phyloP scores from a whole-genome alignment of 169 alveolate species.

The Plasmodium billcollinsi region DNA sequence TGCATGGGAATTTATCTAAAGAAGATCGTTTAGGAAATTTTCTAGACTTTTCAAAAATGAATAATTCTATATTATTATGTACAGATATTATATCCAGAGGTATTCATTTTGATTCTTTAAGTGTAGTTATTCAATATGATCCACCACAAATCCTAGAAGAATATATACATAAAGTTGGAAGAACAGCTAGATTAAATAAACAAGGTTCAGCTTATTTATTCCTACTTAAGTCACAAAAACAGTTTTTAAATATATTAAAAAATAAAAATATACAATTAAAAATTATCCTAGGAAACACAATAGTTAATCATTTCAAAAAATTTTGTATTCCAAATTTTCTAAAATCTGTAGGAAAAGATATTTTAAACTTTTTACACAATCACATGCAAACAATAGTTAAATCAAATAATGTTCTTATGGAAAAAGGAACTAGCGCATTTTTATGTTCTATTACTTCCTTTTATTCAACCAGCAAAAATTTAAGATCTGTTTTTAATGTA shows the following conservation, averaged over 20 bases:
- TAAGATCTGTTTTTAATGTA: constrained; percentile 21
- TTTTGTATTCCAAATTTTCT: constrained; percentile 17
- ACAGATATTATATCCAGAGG: constrained; percentile 97
- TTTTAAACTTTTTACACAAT: constrained; percentile 29
- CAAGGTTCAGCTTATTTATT: constrained; percentile 82
- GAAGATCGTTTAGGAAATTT: constrained; percentile 81
- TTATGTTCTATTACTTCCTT: constrained; percentile 28
- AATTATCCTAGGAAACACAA: constrained; percentile 7
- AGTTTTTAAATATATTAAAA: constrained; percentile 14
- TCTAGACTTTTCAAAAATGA: constrained; percentile 77
- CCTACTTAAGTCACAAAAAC: constrained; percentile 77
- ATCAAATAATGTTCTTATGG: constrained; percentile 17
- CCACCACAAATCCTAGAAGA: constrained; percentile 95
- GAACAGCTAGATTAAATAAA: constrained; percentile 93
- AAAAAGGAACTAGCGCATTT: constrained; percentile 35
- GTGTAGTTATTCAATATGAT: constrained; percentile 93
- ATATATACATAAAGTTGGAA: constrained; percentile 95
- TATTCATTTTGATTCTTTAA: constrained; percentile 92
- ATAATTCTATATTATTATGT: constrained; percentile 88
- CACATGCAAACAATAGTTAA: constrained; percentile 38
- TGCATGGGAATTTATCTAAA: constrained; percentile 83
- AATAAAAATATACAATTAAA: constrained; percentile 31
- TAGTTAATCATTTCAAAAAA: constrained; percentile 15
- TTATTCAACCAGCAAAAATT: constrained; percentile 19
- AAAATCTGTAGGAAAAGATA: constrained; percentile 37